Base-by-base conservation (phyloP, 108 stramenopile genomes). In the Skeletonema menzelii region DNA sequence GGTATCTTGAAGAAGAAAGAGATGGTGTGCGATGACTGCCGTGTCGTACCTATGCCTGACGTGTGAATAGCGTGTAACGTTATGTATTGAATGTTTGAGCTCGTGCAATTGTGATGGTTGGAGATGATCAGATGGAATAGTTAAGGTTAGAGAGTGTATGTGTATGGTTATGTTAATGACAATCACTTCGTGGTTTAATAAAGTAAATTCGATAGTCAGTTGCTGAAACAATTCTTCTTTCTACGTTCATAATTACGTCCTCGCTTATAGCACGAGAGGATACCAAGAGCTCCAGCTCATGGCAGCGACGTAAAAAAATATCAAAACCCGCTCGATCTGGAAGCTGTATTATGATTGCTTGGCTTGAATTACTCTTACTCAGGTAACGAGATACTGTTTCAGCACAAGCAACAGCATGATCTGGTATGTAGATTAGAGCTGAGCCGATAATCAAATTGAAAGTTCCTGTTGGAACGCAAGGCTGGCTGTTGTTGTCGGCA, bases 1-100 rank as follows among this genome's bases (percentile, higher is more conserved):
- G 80, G 80, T 10, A 75, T 82, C 30, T 71, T 82, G 60, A 82
- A 62, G 65, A 67, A 58, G 22, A 75, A 65, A 19, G 72, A 75
- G 59, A 60, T 53, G 42, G 28, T 59, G n/a, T 75, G 73, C 57
- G 32, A 56, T 14, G 61, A 55, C 27, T 81, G 80, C 32, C 26
- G 63, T 6, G 72, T 24, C 19, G 8, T 53, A 6, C 22, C 20
- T 53, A 22, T 53, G 19, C 49, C 20, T 53, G 49, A 24, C 8
- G 49, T 53, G 20, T 53, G 17, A 53, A 22, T 0, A 53, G 22
- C 2, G 49, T 53, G 49, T 20, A 53, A 46, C 10, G 0, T 46
- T 15, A 35, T 35, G 35, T 35, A 8, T 8, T 8, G 35, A 35
- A 8, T 7, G 35, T 6, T 7, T 35, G 35, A 35, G 35, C 5